A percentile compares a stretch with the other conserved stretches of the same genome.
Evolutionary conservation across 1,284 basidiomycete species (phyloP).

Genomic region (Microbotryomycetes sp.): DNA sequence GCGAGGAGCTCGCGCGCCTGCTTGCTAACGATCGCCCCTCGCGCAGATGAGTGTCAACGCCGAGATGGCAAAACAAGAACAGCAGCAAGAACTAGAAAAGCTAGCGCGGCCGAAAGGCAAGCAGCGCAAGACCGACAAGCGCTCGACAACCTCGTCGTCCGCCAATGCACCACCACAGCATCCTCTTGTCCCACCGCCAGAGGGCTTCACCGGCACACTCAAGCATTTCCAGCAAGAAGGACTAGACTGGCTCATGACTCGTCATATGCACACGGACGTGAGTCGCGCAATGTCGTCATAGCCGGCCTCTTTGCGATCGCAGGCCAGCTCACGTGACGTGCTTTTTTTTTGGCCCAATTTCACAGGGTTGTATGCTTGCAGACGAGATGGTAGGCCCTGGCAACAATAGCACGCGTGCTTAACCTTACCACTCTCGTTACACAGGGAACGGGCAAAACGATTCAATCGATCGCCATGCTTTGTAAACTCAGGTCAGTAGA

Average conservation of each 20-base stretch:
- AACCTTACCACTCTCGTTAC: not conserved
- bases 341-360: not conserved
- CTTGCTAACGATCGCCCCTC: too few species aligned
- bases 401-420: not conserved
- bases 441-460: not conserved
- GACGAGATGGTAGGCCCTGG: constrained; percentile 42
- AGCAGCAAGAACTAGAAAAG: not conserved
- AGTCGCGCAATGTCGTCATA: not conserved
- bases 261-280: constrained; percentile 50
- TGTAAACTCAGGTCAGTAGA: not conserved
- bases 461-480: not conserved
- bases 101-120: not conserved
- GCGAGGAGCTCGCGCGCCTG: too few species aligned
- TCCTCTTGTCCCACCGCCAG: not conserved
- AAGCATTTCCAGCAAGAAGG: constrained; percentile 91
- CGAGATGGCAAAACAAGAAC: not conserved
- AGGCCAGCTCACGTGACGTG: constrained; percentile 40
- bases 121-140: too few species aligned
- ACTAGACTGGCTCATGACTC: constrained; percentile 83
- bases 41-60: not conserved
- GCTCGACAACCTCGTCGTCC: not conserved
- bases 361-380: constrained; percentile 58
- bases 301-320: not conserved
- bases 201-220: constrained; percentile 57
- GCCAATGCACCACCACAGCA: not conserved